These are phyloP conservation scores for Dalbergia cultrata DNA, from an alignment of 306 rosid genomes.

Conservation along the genomic window DNA sequence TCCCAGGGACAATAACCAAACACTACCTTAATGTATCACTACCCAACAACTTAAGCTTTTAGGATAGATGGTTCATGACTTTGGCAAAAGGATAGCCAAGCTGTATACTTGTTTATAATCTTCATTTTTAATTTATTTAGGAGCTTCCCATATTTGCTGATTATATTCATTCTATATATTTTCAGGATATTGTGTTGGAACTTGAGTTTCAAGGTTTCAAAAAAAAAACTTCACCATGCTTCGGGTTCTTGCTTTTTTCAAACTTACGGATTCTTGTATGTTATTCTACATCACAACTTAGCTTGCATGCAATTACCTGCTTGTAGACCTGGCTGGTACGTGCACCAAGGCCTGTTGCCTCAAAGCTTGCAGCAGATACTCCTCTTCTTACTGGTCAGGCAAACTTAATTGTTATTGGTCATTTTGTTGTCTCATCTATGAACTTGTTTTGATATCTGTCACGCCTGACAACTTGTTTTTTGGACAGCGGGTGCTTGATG, in stretches of 20 bases:
- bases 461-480: slow-evolving; percentile 53
- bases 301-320: slow-evolving; percentile 40
- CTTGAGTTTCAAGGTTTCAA: slow-evolving; percentile 98
- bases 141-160: slow-evolving; percentile 31
- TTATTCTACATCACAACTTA: slow-evolving; percentile 5
- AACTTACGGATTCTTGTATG: too few species aligned
- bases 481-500: slow-evolving; percentile 96
- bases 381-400: slow-evolving; percentile 99
- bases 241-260: slow-evolving; percentile 63
- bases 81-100: too few species aligned
- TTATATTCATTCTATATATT: slow-evolving; percentile 20
- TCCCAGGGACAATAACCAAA: too few species aligned
- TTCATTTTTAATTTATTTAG: slow-evolving; percentile 12
- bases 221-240: slow-evolving; percentile 94
- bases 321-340: slow-evolving; percentile 97
- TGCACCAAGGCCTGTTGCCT: slow-evolving; percentile 96
- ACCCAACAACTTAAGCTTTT: too few species aligned
- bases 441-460: slow-evolving; percentile 18
- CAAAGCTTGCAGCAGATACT: slow-evolving; percentile 99
- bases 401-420: slow-evolving; percentile 26
- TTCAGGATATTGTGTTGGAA: slow-evolving; percentile 95
- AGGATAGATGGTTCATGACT: too few species aligned
- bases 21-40: too few species aligned
- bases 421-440: slow-evolving; percentile 14
- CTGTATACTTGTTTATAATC: not conserved